These are phyloP conservation scores for Metschnikowia arizonensis DNA, from an alignment of 805 yeast genomes.

Conservation along the genomic window DNA sequence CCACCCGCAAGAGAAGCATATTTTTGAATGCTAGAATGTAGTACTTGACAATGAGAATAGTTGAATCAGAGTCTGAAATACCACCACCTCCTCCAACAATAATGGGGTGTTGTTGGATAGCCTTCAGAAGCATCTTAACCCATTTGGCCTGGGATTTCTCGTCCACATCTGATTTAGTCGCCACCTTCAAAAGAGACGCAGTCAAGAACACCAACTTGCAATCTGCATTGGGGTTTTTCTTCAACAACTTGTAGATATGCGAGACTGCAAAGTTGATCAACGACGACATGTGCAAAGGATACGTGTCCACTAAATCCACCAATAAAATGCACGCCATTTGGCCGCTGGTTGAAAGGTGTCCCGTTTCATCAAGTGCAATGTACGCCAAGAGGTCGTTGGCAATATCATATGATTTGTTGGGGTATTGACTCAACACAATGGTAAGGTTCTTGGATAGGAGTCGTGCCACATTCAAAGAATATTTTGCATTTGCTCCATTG, in stretches of 20 bases:
- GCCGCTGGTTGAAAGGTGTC: slow-evolving; percentile 18
- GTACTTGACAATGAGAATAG: slow-evolving; percentile 28
- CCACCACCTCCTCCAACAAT: slow-evolving; percentile 15
- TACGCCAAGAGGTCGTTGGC: slow-evolving; percentile 33
- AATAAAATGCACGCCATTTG: slow-evolving; percentile 29
- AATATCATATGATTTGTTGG: slow-evolving; percentile 36
- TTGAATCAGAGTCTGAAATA: slow-evolving; percentile 11
- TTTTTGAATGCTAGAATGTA: slow-evolving; percentile 32
- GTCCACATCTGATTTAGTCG: slow-evolving; percentile 37
- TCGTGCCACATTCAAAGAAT: slow-evolving; percentile 21
- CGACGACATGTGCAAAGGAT: slow-evolving; percentile 35
- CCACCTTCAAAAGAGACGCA: slow-evolving; percentile 29
- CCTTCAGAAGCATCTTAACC: slow-evolving; percentile 29
- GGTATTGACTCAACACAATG: slow-evolving; percentile 25
- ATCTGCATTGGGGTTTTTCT: slow-evolving; percentile 28
- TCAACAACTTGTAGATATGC: slow-evolving; percentile 38
- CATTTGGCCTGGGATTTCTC: slow-evolving; percentile 38
- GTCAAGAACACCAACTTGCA: slow-evolving; percentile 30
- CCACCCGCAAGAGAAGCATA: slow-evolving; percentile 28
- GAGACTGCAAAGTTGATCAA: slow-evolving; percentile 31
- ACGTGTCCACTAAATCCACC: slow-evolving; percentile 35
- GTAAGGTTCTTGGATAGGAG: slow-evolving; percentile 29
- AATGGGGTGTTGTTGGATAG: slow-evolving; percentile 21
- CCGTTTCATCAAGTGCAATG: slow-evolving; percentile 19
- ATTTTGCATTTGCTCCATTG: not conserved